phyloP scores from a whole-genome alignment of 2,329 filamentous ascomycete species.

The Phialophora verrucosa region DNA sequence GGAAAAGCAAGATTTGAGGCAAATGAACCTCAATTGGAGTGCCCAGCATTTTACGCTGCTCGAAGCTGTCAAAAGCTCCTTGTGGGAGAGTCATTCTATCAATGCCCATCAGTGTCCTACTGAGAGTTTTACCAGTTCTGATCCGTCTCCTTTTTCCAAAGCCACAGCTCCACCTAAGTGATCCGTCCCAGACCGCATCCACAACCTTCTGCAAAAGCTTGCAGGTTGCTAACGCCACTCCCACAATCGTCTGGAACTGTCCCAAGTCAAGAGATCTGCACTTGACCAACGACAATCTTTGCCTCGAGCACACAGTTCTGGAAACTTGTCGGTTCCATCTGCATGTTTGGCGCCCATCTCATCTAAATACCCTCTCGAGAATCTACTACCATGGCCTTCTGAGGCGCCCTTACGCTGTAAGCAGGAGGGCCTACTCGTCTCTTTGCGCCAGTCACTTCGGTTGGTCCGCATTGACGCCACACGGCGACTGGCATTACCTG shows the following conservation, averaged over 20 bases:
- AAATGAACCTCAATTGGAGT: background rate
- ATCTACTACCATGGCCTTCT: conserved; percentile 2
- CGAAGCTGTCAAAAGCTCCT: background rate
- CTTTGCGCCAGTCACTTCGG: conserved; percentile 12
- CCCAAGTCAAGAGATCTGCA: conserved; percentile 15
- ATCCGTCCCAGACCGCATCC: conserved; percentile 12
- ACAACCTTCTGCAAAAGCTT: conserved; percentile 14
- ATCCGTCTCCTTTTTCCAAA: background rate
- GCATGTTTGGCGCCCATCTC: background rate
- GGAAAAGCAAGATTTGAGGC: background rate
- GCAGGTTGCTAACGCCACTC: conserved; percentile 16
- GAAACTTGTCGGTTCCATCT: conserved; percentile 4
- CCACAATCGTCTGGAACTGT: background rate
- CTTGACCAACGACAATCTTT: conserved; percentile 19
- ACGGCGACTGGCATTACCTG: conserved; percentile 12
- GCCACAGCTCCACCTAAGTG: conserved; percentile 13
- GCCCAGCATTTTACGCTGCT: background rate
- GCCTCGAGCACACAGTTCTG: conserved; percentile 27
- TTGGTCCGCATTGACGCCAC: conserved; percentile 18
- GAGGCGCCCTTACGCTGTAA: background rate
- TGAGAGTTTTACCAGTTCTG: background rate
- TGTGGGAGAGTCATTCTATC: background rate
- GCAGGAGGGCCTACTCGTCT: conserved; percentile 8
- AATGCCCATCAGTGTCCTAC: background rate
- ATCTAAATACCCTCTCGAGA: background rate